phyloP scores from a whole-genome alignment of 2,329 filamentous ascomycete genomes.

The Mycosphaerella sp. region DNA sequence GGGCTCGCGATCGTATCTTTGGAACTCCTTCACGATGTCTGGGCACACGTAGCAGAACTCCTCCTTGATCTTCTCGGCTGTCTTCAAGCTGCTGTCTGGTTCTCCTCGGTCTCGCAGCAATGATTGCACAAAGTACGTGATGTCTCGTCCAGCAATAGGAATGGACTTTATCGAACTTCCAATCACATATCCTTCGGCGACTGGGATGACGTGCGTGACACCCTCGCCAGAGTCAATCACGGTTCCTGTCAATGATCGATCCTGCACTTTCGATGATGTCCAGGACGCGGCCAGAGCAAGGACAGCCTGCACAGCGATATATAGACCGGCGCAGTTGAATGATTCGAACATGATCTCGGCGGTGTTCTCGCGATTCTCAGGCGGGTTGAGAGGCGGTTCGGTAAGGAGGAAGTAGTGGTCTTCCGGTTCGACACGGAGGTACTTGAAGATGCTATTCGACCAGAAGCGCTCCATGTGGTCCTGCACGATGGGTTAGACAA shows the following conservation, averaged over 20 bases:
- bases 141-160: conserved; percentile 93
- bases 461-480: conserved; percentile 99
- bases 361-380: conserved; percentile 97
- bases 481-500: conserved; percentile 41
- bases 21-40: conserved; percentile 98
- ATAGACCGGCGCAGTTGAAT: conserved; percentile 97
- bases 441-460: conserved; percentile 99
- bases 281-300: conserved; percentile 94
- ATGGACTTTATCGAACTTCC: conserved; percentile 99
- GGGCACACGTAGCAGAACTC: conserved; percentile 98
- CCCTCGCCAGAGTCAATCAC: conserved; percentile 98
- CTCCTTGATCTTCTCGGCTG: conserved; percentile 96
- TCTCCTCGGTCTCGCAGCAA: conserved; percentile 93
- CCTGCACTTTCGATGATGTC: conserved; percentile 97
- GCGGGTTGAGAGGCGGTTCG: conserved; percentile 95
- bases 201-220: conserved; percentile 97
- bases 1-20: conserved; percentile 86
- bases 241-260: conserved; percentile 90
- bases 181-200: conserved; percentile 98
- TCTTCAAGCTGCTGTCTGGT: conserved; percentile 93
- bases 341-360: conserved; percentile 99
- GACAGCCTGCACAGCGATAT: conserved; percentile 97
- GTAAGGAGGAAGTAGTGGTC: conserved; percentile 98
- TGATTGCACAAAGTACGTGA: conserved; percentile 98
- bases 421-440: conserved; percentile 93